Evolutionary conservation across 768 basidiomycete genomes (phyloP), one percentile per base, ranked within the genome.

Genomic region (Phlegmacium glaucopus): DNA sequence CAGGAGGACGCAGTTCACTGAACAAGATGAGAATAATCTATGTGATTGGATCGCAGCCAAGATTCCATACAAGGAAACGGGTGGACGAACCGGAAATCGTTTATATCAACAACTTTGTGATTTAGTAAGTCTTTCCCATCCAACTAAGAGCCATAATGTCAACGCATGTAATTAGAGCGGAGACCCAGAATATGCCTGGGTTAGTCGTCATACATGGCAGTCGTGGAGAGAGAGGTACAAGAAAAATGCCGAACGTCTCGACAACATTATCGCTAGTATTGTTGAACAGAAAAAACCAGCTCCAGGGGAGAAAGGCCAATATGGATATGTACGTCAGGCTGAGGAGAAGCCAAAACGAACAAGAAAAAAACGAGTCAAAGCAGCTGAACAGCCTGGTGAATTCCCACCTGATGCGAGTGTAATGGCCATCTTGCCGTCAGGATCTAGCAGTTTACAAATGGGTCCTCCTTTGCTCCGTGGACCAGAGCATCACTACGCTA

Each of bases 161-260:
- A 36, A 36, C 28, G 15, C 46, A 18, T 11, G 35, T 13, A 13
- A 29, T 8, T 53, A 90, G 87, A 72, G 70, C 40, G 65, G 67
- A 42, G 84, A 89, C 51, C 83, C 87, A 2, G 86, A 87, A 52
- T 90, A 80, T 56, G 71, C 77, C 0, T 91, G 89, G 89, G 90
- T 90, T 15, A 74, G 71, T 18, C 82, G 88, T 12, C 89, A 92
- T 61, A 90, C 88, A 2, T 92, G 89, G 89, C 87, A 90, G 54
- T 92, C 89, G 12, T 92, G 89, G 89, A 79, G 90, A 22, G 89
- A 92, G 59, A 75, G 90, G 25, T 92, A 92, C 70, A 90, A 91
- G 71, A 91, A 91, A 65, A 85, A 92, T 50, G 70, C 86, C 0
- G 60, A 67, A 6, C 80, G 87, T 9, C 73, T 91, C 30, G 87